Evolutionary conservation across 2,329 filamentous ascomycete genomes (phyloP).

Genomic region (Aspergillus amoenus): DNA sequence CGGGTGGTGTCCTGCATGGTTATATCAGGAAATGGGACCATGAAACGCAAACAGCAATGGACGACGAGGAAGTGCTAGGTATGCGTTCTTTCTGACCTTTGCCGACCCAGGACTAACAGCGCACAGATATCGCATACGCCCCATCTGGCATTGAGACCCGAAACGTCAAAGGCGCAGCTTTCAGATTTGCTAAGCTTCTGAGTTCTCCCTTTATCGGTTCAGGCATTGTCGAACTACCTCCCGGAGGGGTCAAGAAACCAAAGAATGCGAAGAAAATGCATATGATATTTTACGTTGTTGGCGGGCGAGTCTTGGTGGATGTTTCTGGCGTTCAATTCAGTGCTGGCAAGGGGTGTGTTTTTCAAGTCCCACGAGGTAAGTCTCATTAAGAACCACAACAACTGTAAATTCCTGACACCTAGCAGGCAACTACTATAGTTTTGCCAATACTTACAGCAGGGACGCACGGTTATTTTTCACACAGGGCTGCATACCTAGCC

Average conservation of each 20-base stretch:
- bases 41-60: constrained; percentile 35
- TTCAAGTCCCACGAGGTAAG: constrained; percentile 92
- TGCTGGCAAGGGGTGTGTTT: constrained; percentile 83
- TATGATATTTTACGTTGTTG: constrained; percentile 90
- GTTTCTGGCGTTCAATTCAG: constrained; percentile 63
- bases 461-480: constrained; percentile 85
- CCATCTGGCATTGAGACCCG: constrained; percentile 56
- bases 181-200: constrained; percentile 86
- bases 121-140: constrained; percentile 60
- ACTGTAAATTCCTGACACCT: background rate
- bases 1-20: constrained; percentile 44
- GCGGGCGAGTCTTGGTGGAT: constrained; percentile 76
- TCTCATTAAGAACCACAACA: constrained; percentile 13
- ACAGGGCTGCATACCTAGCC: constrained; percentile 68
- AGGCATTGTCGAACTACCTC: constrained; percentile 84
- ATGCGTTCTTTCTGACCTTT: constrained; percentile 7
- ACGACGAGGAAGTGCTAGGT: constrained; percentile 44
- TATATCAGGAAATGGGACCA: constrained; percentile 46
- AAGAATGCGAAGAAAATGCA: constrained; percentile 97
- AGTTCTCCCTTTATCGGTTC: constrained; percentile 83
- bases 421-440: constrained; percentile 88
- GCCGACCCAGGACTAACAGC: background rate
- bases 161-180: constrained; percentile 65
- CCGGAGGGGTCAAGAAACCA: constrained; percentile 76
- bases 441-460: constrained; percentile 73